Evolutionary conservation across 2,329 filamentous ascomycete genomes (phyloP).

Genomic region (Coniochaeta sp.): DNA sequence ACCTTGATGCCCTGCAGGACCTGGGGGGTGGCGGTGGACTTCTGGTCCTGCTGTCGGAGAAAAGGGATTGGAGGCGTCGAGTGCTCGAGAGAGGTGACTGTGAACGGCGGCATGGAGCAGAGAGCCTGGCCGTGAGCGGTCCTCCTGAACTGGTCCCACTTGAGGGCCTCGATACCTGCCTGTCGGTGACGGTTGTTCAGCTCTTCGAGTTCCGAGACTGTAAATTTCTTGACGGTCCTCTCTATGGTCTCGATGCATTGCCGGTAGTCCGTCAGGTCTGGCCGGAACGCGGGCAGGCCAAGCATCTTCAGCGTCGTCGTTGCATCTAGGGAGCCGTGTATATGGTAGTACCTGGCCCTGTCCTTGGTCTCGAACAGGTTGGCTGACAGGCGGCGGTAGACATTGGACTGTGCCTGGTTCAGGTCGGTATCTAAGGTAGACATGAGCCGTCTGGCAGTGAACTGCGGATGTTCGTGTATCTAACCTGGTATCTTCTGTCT

Average conservation of each 20-base stretch:
- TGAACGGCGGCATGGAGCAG: conserved; percentile 34
- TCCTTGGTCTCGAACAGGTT: conserved; percentile 64
- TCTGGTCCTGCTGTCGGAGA: conserved; percentile 13
- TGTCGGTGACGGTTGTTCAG: conserved; percentile 49
- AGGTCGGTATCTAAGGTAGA: conserved; percentile 58
- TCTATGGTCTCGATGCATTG: conserved; percentile 55
- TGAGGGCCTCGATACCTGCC: conserved; percentile 53
- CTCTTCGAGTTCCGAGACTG: conserved; percentile 46
- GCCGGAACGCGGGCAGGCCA: conserved; percentile 53
- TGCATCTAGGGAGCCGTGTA: conserved; percentile 68
- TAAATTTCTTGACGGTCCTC: conserved; percentile 46
- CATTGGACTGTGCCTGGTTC: conserved; percentile 60
- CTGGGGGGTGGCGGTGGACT: conserved; percentile 14
- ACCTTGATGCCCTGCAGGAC: conserved; percentile 59
- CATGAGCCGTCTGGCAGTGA: neutral
- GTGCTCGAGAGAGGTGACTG: conserved; percentile 24
- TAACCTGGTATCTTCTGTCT: conserved; percentile 29
- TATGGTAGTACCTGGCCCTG: conserved; percentile 64
- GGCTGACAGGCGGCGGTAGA: conserved; percentile 65
- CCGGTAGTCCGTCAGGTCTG: conserved; percentile 53
- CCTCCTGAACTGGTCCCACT: conserved; percentile 49
- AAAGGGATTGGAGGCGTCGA: conserved; percentile 22
- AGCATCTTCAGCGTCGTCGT: conserved; percentile 64
- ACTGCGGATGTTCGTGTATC: neutral
- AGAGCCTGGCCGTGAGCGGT: conserved; percentile 45